Evolutionary conservation across 192 early-diverging fungal species (phyloP), one percentile per base, ranked within the genome.

Genomic region (Coemansia sp.): DNA sequence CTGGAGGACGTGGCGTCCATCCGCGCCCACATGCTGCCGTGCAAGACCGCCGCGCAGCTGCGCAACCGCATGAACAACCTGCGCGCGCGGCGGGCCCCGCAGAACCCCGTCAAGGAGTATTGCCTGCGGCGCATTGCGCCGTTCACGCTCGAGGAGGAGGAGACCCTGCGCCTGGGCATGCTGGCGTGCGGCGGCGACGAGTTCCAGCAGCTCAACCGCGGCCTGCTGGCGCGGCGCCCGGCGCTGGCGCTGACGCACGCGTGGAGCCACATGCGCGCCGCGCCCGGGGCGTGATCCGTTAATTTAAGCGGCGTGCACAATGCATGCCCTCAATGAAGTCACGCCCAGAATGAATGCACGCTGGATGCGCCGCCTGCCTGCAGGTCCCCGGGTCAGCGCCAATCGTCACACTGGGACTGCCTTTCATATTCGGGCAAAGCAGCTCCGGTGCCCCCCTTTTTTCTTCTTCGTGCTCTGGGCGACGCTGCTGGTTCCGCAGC

Each of bases 131-230:
- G 62, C 21, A 71, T 79, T 25, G 57, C 62, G 53, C 79, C 79
- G 5, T 67, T 79, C 41, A 81, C 68, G 15, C 58, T 79, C 40
- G 71, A 77, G 40, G 79, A 81, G 56, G 68, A 76, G 52, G 78
- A 80, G 60, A 58, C 58, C 8, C 46, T 79, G 53, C 48, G 72
- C 2, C 48, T 66, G 43, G 71, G 66, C 7, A 58, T 75, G 17
- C 30, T 66, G 19, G 67, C 67, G 19, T 79, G 64, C 50, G 76
- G n/a, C n/a, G 76, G 23, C 49, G 62, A 70, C 20, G 70, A 74
- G 58, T 75, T 79, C 50, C 45, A 51, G 26, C 62, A 62, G 31
- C 28, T 70, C 17, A 70, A 70, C 40, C 63, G 64, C 35, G 58
- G 61, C 45, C 42, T 75, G 26, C 49, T 79, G 39, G 53, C 58